Conservation (phyloP, 306 rosid genomes). For the Castanea sativa region DNA sequence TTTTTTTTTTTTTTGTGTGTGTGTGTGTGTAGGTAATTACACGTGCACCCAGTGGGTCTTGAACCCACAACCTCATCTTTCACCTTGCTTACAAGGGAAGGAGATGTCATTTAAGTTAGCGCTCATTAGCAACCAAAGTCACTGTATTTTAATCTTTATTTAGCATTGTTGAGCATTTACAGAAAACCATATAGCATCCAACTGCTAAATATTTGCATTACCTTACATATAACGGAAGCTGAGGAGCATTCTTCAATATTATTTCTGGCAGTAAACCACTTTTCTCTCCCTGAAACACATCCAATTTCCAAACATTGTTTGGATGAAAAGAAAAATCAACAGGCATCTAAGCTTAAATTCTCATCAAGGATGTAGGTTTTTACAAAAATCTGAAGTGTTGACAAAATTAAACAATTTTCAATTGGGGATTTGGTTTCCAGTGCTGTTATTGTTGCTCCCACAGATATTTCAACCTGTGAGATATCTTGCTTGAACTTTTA, state of each 20-base stretch:
- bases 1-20: too few relatives aligned
- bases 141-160: slow-evolving; percentile 1
- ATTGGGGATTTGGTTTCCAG: background rate
- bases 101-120: too few relatives aligned
- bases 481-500: background rate
- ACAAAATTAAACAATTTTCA: background rate
- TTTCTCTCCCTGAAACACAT: slow-evolving; percentile 51
- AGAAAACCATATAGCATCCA: background rate
- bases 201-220: slow-evolving; percentile 20
- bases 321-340: background rate
- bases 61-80: too few relatives aligned
- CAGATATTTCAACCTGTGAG: slow-evolving; percentile 1
- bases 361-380: slow-evolving; percentile 2
- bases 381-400: background rate
- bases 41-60: too few relatives aligned
- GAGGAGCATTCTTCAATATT: slow-evolving; percentile 43
- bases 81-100: too few relatives aligned
- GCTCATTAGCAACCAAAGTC: background rate
- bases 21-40: background rate
- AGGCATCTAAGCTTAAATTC: slow-evolving; percentile 10
- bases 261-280: slow-evolving; percentile 29
- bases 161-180: slow-evolving; percentile 11
- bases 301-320: slow-evolving; percentile 19
- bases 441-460: background rate
- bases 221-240: slow-evolving; percentile 50